Evolutionary conservation across 495 filamentous ascomycete species (phyloP), one percentile per base, ranked within the genome.

Genomic region (Xylaria venustula): DNA sequence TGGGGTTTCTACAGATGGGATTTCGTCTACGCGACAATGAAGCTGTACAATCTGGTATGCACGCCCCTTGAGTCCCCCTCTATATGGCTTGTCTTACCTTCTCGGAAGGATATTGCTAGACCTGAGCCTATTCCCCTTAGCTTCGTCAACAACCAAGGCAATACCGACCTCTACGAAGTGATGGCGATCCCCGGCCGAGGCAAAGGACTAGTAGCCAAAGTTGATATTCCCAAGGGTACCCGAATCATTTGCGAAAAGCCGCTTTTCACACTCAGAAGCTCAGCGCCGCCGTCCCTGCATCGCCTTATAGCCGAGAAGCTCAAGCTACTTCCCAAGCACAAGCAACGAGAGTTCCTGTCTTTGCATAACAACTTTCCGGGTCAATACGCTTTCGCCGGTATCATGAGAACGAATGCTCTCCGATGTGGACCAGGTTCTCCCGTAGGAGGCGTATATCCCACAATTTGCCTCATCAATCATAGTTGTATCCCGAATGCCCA

Each of bases 311-410:
- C 69, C 2, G 52, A 61, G 20, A 68, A 67, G 34, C 65, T 79
- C 17, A 70, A 69, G 44, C 61, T 60, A 6, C 61, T 76, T 20
- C 37, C 76, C 2, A 75, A 72, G 45, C 60, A 61, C 25, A 63
- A 68, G 34, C 79, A 80, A 64, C 70, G 74, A 22, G 58, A 70
- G 23, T 80, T 77, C 63, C 65, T 78, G 37, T 67, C 57, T 30
- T 68, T 80, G 2, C 74, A 75, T 59, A 81, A 81, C 63, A 76
- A 72, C 60, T 74, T 65, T 55, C 74, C 75, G 22, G 47, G 71
- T 40, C 56, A 67, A 61, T 51, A 72, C 32, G 62, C 73, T 26
- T 56, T 78, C 41, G 63, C 56, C 52, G 70, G 68, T 20, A 78
- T 80, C 49, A 63, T 77, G 1, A 63, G 65, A 44, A 77, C 74